A percentile compares a stretch with the other conserved stretches of the same genome.
Conservation (phyloP, 2,329 filamentous ascomycete species). For the Bertia moriformis region DNA sequence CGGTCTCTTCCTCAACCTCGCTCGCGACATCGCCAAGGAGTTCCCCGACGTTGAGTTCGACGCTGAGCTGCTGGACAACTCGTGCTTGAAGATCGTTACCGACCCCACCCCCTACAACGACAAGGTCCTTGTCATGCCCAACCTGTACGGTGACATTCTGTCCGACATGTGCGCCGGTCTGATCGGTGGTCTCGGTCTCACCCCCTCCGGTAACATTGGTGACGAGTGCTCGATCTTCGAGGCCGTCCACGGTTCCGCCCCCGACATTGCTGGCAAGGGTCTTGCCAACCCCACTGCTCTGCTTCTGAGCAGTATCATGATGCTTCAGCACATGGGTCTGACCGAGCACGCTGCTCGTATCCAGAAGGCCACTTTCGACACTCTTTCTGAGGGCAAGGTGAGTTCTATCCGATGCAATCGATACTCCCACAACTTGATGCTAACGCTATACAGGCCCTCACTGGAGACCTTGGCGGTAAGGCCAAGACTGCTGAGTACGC, state of each 20-base stretch:
- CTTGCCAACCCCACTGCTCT: constrained; percentile 96
- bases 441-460: constrained; percentile 40
- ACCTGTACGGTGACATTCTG: constrained; percentile 98
- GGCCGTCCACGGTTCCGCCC: constrained; percentile 92
- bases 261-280: constrained; percentile 89
- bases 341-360: constrained; percentile 73
- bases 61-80: constrained; percentile 96
- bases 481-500: constrained; percentile 93
- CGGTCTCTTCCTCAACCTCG: constrained; percentile 88
- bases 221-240: constrained; percentile 99
- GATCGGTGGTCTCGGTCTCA: constrained; percentile 92
- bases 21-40: constrained; percentile 76
- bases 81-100: constrained; percentile 95
- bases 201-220: constrained; percentile 95
- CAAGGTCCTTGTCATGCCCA: constrained; percentile 96
- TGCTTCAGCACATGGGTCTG: constrained; percentile 96
- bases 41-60: constrained; percentile 94
- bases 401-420: constrained; percentile 15
- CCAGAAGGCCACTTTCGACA: constrained; percentile 88
- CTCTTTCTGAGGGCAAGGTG: constrained; percentile 86
- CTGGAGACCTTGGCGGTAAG: constrained; percentile 90
- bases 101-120: constrained; percentile 95
- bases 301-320: constrained; percentile 94
- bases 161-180: constrained; percentile 99
- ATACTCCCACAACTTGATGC: constrained; percentile 15